A percentile compares a stretch with the other conserved stretches of the same genome.
phyloP scores from a whole-genome alignment of 257 asterid genomes.

The Cordia subcordata region DNA sequence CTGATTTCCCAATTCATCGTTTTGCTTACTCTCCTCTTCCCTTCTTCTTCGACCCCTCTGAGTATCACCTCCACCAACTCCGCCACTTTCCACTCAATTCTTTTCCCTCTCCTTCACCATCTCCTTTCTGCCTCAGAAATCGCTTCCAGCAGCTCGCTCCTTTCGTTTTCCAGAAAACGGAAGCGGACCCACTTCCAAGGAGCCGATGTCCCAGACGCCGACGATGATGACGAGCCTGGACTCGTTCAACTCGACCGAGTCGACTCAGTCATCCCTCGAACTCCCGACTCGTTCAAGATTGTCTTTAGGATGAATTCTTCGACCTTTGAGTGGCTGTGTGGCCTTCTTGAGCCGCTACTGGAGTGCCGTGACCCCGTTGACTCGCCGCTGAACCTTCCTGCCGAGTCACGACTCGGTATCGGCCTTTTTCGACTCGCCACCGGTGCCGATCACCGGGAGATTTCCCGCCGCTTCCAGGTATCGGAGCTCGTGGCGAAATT shows the following conservation, averaged over 20 bases:
- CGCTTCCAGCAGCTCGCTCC: constrained; percentile 32
- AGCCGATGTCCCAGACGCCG: constrained; percentile 14
- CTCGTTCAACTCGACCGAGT: constrained; percentile 9
- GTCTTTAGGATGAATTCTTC: constrained; percentile 55
- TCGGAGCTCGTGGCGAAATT: constrained; percentile 45
- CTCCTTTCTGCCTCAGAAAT: constrained; percentile 47
- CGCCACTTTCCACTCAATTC: constrained; percentile 14
- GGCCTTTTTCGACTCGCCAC: constrained; percentile 75
- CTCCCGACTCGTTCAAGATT: constrained; percentile 54
- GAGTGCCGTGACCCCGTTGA: constrained; percentile 86
- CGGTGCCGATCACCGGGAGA: constrained; percentile 58
- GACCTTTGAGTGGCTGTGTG: constrained; percentile 82
- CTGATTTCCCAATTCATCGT: constrained; percentile 48
- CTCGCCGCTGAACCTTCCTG: constrained; percentile 52
- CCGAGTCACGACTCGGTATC: constrained; percentile 67
- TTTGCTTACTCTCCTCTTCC: constrained; percentile 35
- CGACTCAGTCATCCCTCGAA: constrained; percentile 24
- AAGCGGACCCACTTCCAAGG: constrained; percentile 35
- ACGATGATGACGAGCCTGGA: constrained; percentile 10
- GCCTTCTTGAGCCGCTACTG: constrained; percentile 76
- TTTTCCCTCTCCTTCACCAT: constrained; percentile 42
- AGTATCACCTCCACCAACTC: constrained; percentile 14
- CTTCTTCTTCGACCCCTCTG: constrained; percentile 26
- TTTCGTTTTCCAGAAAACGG: constrained; percentile 47
- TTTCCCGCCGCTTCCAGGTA: constrained; percentile 44